Evolutionary conservation across 2,329 filamentous ascomycete species (phyloP).

Genomic region (Penicillium sp.): DNA sequence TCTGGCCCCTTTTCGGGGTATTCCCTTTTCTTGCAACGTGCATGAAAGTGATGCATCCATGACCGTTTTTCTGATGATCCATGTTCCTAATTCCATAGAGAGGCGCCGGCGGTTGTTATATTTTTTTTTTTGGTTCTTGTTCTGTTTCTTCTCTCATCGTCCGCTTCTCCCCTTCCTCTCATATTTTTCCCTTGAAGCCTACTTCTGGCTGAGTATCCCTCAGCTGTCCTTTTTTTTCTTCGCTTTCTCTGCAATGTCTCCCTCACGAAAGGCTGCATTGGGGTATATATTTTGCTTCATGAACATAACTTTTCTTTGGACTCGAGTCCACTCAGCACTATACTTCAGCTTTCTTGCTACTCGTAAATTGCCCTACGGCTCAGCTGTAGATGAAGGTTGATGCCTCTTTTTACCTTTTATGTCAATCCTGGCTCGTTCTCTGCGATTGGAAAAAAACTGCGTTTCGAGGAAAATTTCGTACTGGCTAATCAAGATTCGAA

Average conservation of each 20-base stretch:
- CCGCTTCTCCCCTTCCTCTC: not conserved
- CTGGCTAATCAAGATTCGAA: too few species aligned
- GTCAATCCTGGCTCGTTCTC: too few species aligned
- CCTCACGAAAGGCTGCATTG: not conserved
- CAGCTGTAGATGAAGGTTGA: too few species aligned
- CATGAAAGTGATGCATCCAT: conserved; percentile 15
- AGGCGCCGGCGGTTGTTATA: conserved; percentile 11
- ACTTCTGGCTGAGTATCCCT: not conserved
- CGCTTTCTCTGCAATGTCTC: too few species aligned
- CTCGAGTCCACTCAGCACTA: too few species aligned
- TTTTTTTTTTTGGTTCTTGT: not conserved
- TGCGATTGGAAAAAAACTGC: too few species aligned
- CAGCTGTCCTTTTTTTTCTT: not conserved
- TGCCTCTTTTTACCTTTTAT: too few species aligned
- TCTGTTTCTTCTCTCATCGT: too few species aligned
- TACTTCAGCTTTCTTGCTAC: too few species aligned
- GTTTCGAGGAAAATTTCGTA: too few species aligned
- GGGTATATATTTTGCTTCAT: not conserved
- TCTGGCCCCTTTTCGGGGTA: not conserved
- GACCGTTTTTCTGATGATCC: conserved; percentile 10
- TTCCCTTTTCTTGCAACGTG: not conserved
- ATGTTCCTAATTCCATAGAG: conserved; percentile 14
- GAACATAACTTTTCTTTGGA: not conserved
- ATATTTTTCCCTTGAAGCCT: not conserved
- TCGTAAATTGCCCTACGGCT: too few species aligned